Evolutionary conservation across 768 basidiomycete genomes (phyloP), one percentile per base, ranked within the genome.

Genomic region (Tylopilus sp.): DNA sequence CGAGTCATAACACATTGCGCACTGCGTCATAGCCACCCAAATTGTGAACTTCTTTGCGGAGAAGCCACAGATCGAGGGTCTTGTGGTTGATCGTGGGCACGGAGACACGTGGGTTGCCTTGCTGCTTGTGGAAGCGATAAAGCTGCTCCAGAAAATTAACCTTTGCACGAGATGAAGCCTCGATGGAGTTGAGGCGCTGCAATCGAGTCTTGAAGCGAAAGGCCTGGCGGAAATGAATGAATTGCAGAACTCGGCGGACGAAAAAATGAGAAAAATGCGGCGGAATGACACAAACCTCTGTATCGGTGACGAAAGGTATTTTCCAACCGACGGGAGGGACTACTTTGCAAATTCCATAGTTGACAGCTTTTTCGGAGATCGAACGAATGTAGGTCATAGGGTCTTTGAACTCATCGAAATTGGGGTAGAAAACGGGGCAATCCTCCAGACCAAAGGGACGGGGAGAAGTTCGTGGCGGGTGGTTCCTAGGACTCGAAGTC

Each of bases 111-210:
- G 85, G 78, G 68, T 93, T 92, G 44, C 92, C 92, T 73, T 95
- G 93, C 70, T 98, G 95, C 63, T 90, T 87, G 73, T 98, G 97
- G 71, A 89, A 99, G 62, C 92, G 88, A 72, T 95, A 95, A 45
- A 99, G 81, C 72, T 97, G 93, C 70, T 98, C 96, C 60, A 98
- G 74, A 73, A 97, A 98, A 76, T 97, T 98, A 70, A 98, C 75
- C 72, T 95, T 97, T 46, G 97, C 96, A 61, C 97, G 79, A 55
- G 94, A 95, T 31, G 95, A 90, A 16, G 97, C 97, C 74, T 98
- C 96, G 59, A 99, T 92, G 57, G 92, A 94, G 71, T 98, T 98
- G 64, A 99, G 78, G 57, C 90, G 85, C 71, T 97, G 94, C 38
- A 98, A 74, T 46, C 97, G 86, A 47, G 96, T 99, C 73, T 91